Percentiles rank a stretch among this genome's conserved stretches.
These are phyloP conservation scores for Phyllosticta citrichinensis DNA, from an alignment of 2,329 filamentous ascomycete genomes.

Conservation along the genomic window DNA sequence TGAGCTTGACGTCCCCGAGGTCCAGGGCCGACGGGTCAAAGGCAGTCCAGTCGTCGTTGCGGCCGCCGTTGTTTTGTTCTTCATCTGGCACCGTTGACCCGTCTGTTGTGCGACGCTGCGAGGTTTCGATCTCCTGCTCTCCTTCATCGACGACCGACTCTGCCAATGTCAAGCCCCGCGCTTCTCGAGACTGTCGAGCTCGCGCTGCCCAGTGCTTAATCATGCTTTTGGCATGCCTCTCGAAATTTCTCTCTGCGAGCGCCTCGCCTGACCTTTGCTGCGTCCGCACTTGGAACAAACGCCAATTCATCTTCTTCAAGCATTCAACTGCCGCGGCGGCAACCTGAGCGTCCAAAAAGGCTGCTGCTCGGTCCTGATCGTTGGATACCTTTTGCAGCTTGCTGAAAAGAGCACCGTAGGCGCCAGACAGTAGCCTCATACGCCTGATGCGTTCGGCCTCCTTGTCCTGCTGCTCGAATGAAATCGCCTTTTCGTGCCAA, in stretches of 20 bases:
- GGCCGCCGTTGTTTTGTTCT: constrained; percentile 15
- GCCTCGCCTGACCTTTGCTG: constrained; percentile 43
- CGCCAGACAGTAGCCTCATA: constrained; percentile 20
- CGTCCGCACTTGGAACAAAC: constrained; percentile 44
- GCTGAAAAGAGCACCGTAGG: constrained; percentile 17
- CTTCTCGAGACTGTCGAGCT: constrained; percentile 21
- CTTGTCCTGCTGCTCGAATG: constrained; percentile 14
- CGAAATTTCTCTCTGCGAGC: constrained; percentile 41
- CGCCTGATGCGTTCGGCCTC: constrained; percentile 19
- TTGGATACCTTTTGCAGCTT: constrained; percentile 23
- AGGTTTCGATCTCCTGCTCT: background rate
- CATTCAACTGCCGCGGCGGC: constrained; percentile 37
- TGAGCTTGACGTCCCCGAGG: constrained; percentile 15
- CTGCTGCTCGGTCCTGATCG: constrained; percentile 29
- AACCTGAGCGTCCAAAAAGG: constrained; percentile 37
- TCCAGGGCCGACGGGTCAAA: constrained; percentile 26
- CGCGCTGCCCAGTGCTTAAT: constrained; percentile 45
- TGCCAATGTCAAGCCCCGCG: constrained; percentile 12
- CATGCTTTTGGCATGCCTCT: constrained; percentile 46
- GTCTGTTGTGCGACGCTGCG: background rate
- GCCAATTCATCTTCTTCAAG: constrained; percentile 48
- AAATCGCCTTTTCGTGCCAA: constrained; percentile 33
- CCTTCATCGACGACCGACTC: constrained; percentile 12
- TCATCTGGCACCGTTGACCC: background rate
- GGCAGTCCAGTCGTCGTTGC: constrained; percentile 28